Base-by-base conservation (phyloP, 1,284 basidiomycete genomes). In the Vanrija humicola region DNA sequence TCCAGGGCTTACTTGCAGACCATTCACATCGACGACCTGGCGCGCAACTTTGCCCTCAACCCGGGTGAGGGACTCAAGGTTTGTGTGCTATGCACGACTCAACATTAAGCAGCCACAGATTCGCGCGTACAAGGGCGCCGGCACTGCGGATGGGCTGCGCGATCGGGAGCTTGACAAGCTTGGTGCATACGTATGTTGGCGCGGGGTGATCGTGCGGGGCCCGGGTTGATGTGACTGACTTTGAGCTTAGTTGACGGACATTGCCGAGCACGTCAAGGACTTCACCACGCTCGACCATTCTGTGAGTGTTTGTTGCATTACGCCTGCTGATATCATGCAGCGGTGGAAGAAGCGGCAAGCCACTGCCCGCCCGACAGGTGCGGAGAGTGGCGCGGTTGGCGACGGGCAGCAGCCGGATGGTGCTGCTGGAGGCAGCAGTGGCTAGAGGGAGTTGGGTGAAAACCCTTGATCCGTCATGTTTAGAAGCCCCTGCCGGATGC, bases 11-110 rank as follows among this genome's bases (percentile, higher is more conserved):
- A 53, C 25, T 3, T 0, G 12, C 39, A 73, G 72, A 91, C 90
- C 0, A 85, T 93, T 46, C 90, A 95, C 67, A 82, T 95, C 28
- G 90, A 95, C 73, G 90, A 93, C 69, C 80, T 95, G 83, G 83
- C 86, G 50, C 83, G 89, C 34, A 91, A 91, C 69, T 92, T 92
- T 75, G 90, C 89, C 4, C 79, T 93, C 58, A 95, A 93, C 68
- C 89, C 90, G 0, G 82, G 81, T 44, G 84, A 89, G 75, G 90
- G 90, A 1, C 79, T 93, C 38, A 90, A 89, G 51, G 73, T 73
- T 48, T 38, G 64, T 53, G 12, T 21, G 1, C 5, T 42, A 19
- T n/a, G 23, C 5, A 19, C 43, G 7, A 10, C n/a, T 5, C 10
- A 8, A 28, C 29, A 23, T 23, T 26, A 34, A 19, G 38, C 26